These are phyloP conservation scores for Zygosaccharomyces kombuchaensis DNA, from an alignment of 805 yeast genomes.

Conservation along the genomic window DNA sequence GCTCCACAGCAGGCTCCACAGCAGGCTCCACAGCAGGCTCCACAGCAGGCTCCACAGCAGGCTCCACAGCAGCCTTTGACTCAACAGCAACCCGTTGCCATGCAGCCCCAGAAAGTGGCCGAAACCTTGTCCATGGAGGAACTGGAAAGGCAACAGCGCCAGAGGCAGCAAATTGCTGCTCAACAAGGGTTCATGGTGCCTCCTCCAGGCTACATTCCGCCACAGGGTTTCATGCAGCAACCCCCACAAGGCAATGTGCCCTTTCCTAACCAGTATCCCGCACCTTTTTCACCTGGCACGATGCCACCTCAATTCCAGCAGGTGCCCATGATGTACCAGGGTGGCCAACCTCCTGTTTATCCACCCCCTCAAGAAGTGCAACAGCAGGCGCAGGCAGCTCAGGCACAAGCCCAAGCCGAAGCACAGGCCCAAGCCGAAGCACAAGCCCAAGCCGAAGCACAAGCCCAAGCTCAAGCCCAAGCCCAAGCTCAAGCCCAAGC, in stretches of 20 bases:
- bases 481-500: slow-evolving; percentile 2
- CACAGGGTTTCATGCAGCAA: slow-evolving; percentile 20
- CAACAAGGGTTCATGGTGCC: slow-evolving; percentile 27
- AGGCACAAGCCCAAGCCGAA: slow-evolving; percentile 3
- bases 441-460: slow-evolving; percentile 5
- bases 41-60: slow-evolving; percentile 20
- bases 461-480: neutral
- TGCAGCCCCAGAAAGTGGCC: slow-evolving; percentile 14
- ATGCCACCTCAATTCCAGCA: slow-evolving; percentile 23
- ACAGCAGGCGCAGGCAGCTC: slow-evolving; percentile 14
- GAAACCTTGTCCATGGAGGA: slow-evolving; percentile 69
- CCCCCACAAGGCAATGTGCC: slow-evolving; percentile 20
- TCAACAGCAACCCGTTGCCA: slow-evolving; percentile 7
- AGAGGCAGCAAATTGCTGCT: slow-evolving; percentile 25
- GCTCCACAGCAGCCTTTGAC: slow-evolving; percentile 21
- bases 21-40: slow-evolving; percentile 23
- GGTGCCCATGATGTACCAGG: slow-evolving; percentile 15
- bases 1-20: slow-evolving; percentile 24
- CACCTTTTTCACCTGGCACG: slow-evolving; percentile 14
- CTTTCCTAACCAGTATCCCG: slow-evolving; percentile 27
- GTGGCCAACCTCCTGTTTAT: slow-evolving; percentile 10
- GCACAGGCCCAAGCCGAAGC: slow-evolving; percentile 3
- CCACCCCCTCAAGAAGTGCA: slow-evolving; percentile 12
- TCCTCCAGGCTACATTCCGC: slow-evolving; percentile 32
- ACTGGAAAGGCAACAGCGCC: slow-evolving; percentile 58